Evolutionary conservation across 192 early-diverging fungal genomes (phyloP), one percentile per base, ranked within the genome.

Genomic region (Coemansia umbellata): DNA sequence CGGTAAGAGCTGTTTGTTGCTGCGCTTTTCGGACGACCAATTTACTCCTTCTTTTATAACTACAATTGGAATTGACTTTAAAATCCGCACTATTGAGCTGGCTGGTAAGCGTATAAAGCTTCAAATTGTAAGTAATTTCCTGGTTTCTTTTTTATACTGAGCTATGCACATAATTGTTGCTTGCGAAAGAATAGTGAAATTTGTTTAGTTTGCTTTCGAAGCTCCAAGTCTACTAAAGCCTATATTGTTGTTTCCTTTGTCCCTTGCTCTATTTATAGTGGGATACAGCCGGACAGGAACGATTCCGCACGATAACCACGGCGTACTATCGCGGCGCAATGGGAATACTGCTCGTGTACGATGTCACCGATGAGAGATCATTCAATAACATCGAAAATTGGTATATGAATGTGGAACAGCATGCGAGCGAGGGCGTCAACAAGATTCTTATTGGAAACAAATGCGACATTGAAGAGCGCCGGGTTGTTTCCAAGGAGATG

Each of bases 41-140:
- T 99, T 99, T 69, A 97, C 96, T 24, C 96, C 96, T 26, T 95
- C 93, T 31, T 99, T 97, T 79, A 99, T 99, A 69, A 97, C 96
- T 33, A 99, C 96, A 41, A 97, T 99, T 56, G 96, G 96, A 40
- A 97, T 99, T 57, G 96, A 99, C 80, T 99, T 99, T 76, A 96
- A 97, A 81, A 97, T 99, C 70, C 85, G 94, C 50, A 97, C 93
- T 21, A 95, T 99, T 51, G 96, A 99, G 63, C 82, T 99, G 31
- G 96, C 97, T 66, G 96, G 94, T 51, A 97, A 97, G 81, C 87
- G 94, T 53, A 96, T 99, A 69, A 99, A 99, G 79, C 83, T 99
- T 31, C 96, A 99, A 78, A 99, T 99, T 44, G 69, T 73, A 61
- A 43, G 63, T 55, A 55, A 28, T 31, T 35, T 35, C n/a, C n/a